Percentiles rank a stretch among this genome's conserved stretches.
Conservation (phyloP, 257 asterid species). For the Echites panduratus region DNA sequence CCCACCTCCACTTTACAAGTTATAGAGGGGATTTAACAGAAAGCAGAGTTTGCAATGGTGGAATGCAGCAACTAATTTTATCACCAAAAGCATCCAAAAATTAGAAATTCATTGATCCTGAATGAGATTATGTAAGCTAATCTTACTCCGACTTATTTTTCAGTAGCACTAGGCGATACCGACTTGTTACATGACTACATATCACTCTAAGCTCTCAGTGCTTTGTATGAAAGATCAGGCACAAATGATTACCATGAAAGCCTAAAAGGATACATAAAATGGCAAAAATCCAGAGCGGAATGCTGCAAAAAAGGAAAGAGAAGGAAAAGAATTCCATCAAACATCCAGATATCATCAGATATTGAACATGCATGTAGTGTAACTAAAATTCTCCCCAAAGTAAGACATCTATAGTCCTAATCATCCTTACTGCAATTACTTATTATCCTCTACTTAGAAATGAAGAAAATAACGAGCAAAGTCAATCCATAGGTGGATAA, state of each 20-base stretch:
- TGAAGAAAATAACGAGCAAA: background rate
- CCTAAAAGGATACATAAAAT: conserved; percentile 34
- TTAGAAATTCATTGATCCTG: background rate
- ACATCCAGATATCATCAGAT: background rate
- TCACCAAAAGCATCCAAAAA: background rate
- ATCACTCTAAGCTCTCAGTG: background rate
- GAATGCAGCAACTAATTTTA: background rate
- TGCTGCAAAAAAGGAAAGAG: conserved; percentile 27
- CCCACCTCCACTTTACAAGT: background rate
- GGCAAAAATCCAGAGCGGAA: conserved; percentile 47
- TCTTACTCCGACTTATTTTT: background rate
- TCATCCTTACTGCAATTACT: background rate
- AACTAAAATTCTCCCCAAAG: background rate
- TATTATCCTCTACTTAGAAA: background rate
- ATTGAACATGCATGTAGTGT: background rate
- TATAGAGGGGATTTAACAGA: background rate
- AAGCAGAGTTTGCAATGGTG: background rate
- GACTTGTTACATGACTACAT: background rate
- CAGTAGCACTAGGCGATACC: background rate
- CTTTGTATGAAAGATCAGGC: background rate
- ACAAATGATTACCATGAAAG: conserved; percentile 32
- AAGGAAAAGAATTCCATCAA: background rate
- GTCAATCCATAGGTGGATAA: background rate
- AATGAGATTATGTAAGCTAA: background rate
- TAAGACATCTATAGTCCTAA: background rate